Base-by-base conservation (phyloP, 1,284 basidiomycete genomes). In the Kwoniella shivajii region DNA sequence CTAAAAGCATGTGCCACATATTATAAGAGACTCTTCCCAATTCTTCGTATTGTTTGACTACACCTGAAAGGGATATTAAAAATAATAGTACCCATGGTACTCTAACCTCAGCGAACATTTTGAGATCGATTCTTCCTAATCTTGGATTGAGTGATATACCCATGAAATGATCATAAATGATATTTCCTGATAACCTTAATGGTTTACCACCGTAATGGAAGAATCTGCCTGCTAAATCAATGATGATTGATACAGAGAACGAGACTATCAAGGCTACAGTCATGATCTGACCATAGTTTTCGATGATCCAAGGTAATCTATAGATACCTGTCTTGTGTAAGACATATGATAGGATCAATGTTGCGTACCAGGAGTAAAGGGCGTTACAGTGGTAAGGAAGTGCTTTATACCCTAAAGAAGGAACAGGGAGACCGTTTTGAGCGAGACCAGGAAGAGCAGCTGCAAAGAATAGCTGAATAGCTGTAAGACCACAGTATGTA, bases 61-160 rank as follows among this genome's bases (percentile, higher is more conserved):
- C 89, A 54, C 93, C 95, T 36, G 90, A 94, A 41, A 98, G 85
- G 7, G 92, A 84, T 69, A 98, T 84, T 77, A 95, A 87, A 83
- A 98, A 97, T 16, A 96, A 87, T 55, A 98, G 85, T 20, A 96
- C 88, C 95, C 96, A 99, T 6, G 94, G 93, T 66, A 99, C 91
- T 50, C 96, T 86, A 56, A 99, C 95, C 78, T 99, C 95, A 26
- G 92, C 92, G 86, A 94, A 99, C 94, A 99, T 98, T 82, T 99
- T 99, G 72, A 99, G 81, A 79, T 98, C 95, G 66, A 99, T 84
- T 33, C 83, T 82, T n/a, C 93, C 92, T 63, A 99, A 84, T 57
- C 95, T 86, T 13, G 96, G 96, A 80, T 98, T 99, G 63, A 99
- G 82, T 52, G 84, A 84, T 36, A 93, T 92, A 45, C 96, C 96